Percentiles rank a stretch among this genome's conserved stretches.
phyloP scores from a whole-genome alignment of 495 filamentous ascomycete genomes.

The Xanthoparmelia taractica region DNA sequence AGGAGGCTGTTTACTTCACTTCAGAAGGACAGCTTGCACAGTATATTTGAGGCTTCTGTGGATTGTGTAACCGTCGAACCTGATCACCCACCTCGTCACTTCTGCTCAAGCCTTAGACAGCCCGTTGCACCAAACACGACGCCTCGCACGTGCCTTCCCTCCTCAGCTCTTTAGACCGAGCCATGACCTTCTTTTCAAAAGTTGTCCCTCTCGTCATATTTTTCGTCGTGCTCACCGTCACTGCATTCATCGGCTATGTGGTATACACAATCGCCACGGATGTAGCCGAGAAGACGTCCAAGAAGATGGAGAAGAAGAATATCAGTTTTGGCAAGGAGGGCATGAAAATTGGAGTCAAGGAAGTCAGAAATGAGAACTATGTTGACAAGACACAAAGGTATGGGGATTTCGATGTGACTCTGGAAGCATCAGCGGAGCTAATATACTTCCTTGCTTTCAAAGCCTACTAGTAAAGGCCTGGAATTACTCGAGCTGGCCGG shows the following conservation, averaged over 20 bases:
- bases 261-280: slow-evolving; percentile 63
- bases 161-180: neutral
- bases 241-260: slow-evolving; percentile 63
- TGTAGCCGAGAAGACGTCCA: slow-evolving; percentile 57
- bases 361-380: slow-evolving; percentile 68
- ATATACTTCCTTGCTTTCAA: slow-evolving; percentile 7
- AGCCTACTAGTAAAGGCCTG: slow-evolving; percentile 68
- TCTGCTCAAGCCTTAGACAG: neutral
- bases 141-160: slow-evolving; percentile 6
- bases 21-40: neutral
- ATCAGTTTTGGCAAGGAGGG: slow-evolving; percentile 77
- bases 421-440: neutral
- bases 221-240: slow-evolving; percentile 51
- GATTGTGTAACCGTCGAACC: neutral
- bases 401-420: neutral
- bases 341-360: slow-evolving; percentile 70
- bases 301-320: slow-evolving; percentile 77
- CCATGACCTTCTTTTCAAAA: slow-evolving; percentile 16
- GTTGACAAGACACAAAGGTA: slow-evolving; percentile 73
- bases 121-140: neutral
- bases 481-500: slow-evolving; percentile 57
- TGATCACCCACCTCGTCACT: neutral
- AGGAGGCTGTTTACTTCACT: neutral
- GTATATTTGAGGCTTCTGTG: too few relatives aligned
- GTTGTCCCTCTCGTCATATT: slow-evolving; percentile 69